Percentiles rank a stretch among this genome's conserved stretches.
Evolutionary conservation across 768 basidiomycete genomes (phyloP).

Genomic region (Leucogyrophana mollusca): DNA sequence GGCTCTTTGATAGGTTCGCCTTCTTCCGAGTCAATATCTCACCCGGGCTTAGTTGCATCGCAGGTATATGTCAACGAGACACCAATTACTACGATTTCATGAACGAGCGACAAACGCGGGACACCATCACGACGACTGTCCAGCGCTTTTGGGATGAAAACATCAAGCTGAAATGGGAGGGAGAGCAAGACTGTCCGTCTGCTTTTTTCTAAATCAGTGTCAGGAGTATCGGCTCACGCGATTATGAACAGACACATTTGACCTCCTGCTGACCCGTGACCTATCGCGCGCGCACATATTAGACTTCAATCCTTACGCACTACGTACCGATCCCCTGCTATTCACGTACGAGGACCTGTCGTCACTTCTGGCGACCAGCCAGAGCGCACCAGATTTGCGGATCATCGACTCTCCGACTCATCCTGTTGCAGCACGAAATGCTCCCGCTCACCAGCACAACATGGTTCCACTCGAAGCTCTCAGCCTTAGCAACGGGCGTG

Average conservation of each 20-base stretch:
- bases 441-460: constrained; percentile 79
- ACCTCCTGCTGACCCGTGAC: constrained; percentile 84
- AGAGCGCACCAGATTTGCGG: constrained; percentile 12
- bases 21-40: no score
- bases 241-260: constrained; percentile 81
- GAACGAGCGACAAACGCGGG: constrained; percentile 56
- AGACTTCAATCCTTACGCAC: constrained; percentile 89
- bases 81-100: constrained; percentile 86
- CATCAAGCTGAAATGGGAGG: constrained; percentile 58
- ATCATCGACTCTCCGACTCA: constrained; percentile 77
- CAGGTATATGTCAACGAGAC: constrained; percentile 88
- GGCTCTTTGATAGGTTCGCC: constrained; percentile 69
- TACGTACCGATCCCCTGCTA: constrained; percentile 83
- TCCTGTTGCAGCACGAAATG: constrained; percentile 62
- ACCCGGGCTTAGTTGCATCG: background rate
- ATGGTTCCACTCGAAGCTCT: constrained; percentile 91
- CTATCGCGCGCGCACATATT: constrained; percentile 74
- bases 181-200: constrained; percentile 63
- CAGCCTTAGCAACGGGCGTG: constrained; percentile 70
- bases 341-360: constrained; percentile 81
- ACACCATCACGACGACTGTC: constrained; percentile 52
- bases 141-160: constrained; percentile 65
- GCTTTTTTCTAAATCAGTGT: constrained; percentile 1
- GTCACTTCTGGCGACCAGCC: constrained; percentile 29
- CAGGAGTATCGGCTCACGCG: constrained; percentile 2